Percentiles rank a stretch among this genome's conserved stretches.
phyloP scores from a whole-genome alignment of 768 basidiomycete species.

The Strobilomyces echinocephalus region DNA sequence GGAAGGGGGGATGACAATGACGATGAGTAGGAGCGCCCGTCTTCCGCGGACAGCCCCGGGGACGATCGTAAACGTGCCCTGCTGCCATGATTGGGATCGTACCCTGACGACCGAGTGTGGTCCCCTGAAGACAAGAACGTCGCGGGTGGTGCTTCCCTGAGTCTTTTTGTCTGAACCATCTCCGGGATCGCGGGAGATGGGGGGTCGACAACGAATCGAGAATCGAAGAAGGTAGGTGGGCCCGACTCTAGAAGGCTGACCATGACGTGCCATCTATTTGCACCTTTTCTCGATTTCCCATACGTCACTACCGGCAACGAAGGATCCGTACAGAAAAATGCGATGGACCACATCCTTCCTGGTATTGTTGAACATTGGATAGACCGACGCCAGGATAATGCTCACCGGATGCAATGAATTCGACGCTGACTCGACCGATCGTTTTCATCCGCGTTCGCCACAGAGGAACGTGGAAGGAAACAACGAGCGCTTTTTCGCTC shows the following conservation, averaged over 20 bases:
- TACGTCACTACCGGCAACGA: neutral
- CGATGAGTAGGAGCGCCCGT: neutral
- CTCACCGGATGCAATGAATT: constrained; percentile 53
- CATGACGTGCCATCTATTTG: constrained; percentile 37
- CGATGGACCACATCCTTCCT: constrained; percentile 26
- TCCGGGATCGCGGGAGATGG: neutral
- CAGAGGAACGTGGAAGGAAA: constrained; percentile 46
- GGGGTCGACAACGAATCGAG: constrained; percentile 8
- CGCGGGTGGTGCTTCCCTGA: constrained; percentile 2
- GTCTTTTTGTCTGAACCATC: neutral
- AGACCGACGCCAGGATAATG: too few relatives aligned
- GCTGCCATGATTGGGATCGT: neutral
- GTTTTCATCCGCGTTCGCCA: constrained; percentile 70
- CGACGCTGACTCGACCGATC: constrained; percentile 50
- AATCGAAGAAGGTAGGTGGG: constrained; percentile 16
- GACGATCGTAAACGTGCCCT: neutral
- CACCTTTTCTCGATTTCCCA: constrained; percentile 7
- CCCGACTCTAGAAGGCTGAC: constrained; percentile 32
- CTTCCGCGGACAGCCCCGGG: neutral
- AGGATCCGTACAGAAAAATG: constrained; percentile 17
- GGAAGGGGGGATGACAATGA: neutral
- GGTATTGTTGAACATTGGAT: neutral
- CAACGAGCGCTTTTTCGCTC: constrained; percentile 45
- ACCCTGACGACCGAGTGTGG: neutral
- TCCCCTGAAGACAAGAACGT: neutral